These are phyloP conservation scores for Royoungia palumana DNA, from an alignment of 768 basidiomycete genomes.

Conservation along the genomic window DNA sequence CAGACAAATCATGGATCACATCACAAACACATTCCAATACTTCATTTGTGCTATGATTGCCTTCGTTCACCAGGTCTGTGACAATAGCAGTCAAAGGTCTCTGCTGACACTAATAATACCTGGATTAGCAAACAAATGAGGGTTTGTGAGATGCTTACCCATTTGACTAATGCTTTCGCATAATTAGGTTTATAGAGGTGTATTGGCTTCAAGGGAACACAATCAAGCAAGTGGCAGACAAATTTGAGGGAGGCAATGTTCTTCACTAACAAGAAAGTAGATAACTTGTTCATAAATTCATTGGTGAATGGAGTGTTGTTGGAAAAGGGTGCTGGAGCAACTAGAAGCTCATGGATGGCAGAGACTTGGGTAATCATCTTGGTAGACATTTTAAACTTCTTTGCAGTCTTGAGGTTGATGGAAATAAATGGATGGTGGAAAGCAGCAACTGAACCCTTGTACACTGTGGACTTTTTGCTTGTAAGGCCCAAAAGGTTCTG, in stretches of 20 bases:
- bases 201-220: not conserved
- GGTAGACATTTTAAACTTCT: not conserved
- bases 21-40: not conserved
- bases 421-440: too few relatives aligned
- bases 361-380: constrained; percentile 4
- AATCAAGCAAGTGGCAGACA: not conserved
- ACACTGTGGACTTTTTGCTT: not conserved
- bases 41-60: not conserved
- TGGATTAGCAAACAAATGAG: too few relatives aligned
- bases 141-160: constrained; percentile 1
- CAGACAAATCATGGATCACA: not conserved
- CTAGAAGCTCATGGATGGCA: constrained; percentile 3
- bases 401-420: too few relatives aligned
- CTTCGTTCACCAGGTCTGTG: not conserved
- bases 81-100: not conserved
- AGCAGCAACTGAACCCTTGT: too few relatives aligned
- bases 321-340: not conserved
- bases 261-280: not conserved
- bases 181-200: constrained; percentile 4
- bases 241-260: not conserved
- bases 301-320: not conserved
- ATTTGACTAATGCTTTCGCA: constrained; percentile 1
- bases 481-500: constrained; percentile 5
- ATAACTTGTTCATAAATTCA: too few relatives aligned
- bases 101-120: not conserved